Base-by-base conservation (phyloP, 2,329 filamentous ascomycete species). In the Hymenotorrendiella dingleyae region DNA sequence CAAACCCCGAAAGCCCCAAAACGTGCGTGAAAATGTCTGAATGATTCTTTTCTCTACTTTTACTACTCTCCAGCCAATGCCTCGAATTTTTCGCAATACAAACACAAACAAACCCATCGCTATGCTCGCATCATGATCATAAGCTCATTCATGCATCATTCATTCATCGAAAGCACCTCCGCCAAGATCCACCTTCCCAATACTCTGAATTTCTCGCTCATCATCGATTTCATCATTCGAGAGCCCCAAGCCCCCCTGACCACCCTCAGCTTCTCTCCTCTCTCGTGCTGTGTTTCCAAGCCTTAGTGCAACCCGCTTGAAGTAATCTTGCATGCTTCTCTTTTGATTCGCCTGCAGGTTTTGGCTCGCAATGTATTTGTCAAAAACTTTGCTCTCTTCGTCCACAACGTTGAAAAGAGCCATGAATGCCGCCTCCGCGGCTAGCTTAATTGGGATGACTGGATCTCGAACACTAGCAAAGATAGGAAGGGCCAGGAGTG, bases 321-420 rank as follows among this genome's bases (percentile, higher is more conserved):
- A 97, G 68, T 98, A 98, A 64, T 98, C 93, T 46, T 82, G 77
- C 84, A 98, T 96, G 63, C 84, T 89, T 54, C 91, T 77, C 74
- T 94, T 93, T 14, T 80, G 80, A 29, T 78, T 83, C 0, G 86
- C 67, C 7, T 81, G 73, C 46, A 96, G 65, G 3, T 79, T 78
- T 1, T 82, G 72, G 0, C 81, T 80, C 8, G 77, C 72, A 70
- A 96, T 82, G 66, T 89, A 97, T 67, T 90, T 90, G 56, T 96
- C 90, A 62, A 96, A 97, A 16, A 96, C 80, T 49, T 78, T 82
- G 46, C 73, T 75, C 60, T 96, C 93, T 50, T 90, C 84, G 33
- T 95, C 87, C 1, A 90, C 87, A 1, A 97, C 90, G 32, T 79
- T 81, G 69, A 98, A 97, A 4, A 97, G 73, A 37, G 88, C 80